These are phyloP conservation scores for Alopecurus myosuroides DNA, from an alignment of 176 grass and related monocot genomes.

Conservation along the genomic window DNA sequence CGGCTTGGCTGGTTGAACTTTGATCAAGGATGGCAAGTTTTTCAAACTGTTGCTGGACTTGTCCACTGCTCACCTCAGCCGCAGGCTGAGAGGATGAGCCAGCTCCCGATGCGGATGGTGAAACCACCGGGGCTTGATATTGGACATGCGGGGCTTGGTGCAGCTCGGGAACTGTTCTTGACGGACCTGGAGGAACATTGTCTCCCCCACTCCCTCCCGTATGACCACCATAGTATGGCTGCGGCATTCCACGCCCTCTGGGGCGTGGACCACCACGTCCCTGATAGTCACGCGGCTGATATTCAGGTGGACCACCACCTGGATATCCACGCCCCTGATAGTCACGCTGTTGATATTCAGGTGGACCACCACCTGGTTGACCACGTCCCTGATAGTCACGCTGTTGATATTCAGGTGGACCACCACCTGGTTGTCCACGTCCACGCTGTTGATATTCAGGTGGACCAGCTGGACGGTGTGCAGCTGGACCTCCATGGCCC, in stretches of 20 bases:
- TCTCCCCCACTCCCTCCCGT: constrained; percentile 50
- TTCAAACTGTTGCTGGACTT: constrained; percentile 68
- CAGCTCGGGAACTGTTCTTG: constrained; percentile 94
- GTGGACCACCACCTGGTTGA: background rate
- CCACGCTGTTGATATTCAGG: constrained; percentile 39
- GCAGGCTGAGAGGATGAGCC: constrained; percentile 59
- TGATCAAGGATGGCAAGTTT: constrained; percentile 48
- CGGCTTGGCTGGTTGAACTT: constrained; percentile 46
- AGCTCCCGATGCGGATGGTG: constrained; percentile 51
- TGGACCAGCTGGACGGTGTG: background rate
- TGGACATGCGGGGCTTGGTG: constrained; percentile 88
- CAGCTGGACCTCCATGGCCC: constrained; percentile 29
- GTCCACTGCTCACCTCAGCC: constrained; percentile 55
- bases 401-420: constrained; percentile 9
- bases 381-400: constrained; percentile 38
- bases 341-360: background rate
- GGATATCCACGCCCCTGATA: constrained; percentile 19
- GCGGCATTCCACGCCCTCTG: constrained; percentile 49
- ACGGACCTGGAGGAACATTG: constrained; percentile 49
- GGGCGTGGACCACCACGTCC: constrained; percentile 49
- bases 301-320: constrained; percentile 50
- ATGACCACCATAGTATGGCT: constrained; percentile 60
- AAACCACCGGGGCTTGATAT: constrained; percentile 48
- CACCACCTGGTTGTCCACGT: constrained; percentile 38
- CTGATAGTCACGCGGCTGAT: constrained; percentile 61